Percentiles rank a stretch among this genome's conserved stretches.
phyloP scores from a whole-genome alignment of 345 rosid genomes.

The Citrus inodora region DNA sequence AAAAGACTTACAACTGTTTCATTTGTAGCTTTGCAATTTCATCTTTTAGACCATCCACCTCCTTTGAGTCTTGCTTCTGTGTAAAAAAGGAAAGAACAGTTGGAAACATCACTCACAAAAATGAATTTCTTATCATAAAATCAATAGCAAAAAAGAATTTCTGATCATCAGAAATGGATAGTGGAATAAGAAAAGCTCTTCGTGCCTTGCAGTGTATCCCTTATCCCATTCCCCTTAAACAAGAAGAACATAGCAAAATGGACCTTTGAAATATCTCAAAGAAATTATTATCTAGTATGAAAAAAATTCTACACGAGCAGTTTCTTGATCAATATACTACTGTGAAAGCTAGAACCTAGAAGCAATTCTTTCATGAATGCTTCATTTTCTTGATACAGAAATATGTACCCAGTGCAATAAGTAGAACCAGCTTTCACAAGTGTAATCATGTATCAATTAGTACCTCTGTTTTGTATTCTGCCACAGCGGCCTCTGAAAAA shows the following conservation, averaged over 20 bases:
- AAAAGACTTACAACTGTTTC: constrained; percentile 60
- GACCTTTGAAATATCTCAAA: neutral
- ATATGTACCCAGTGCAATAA: neutral
- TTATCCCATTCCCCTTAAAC: neutral
- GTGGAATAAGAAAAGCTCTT: neutral
- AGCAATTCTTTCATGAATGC: neutral
- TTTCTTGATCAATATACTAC: neutral
- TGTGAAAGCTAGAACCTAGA: neutral
- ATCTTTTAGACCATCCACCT: constrained; percentile 53
- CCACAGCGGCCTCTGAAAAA: constrained; percentile 39
- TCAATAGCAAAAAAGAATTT: too few relatives aligned
- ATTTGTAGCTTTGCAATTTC: constrained; percentile 67
- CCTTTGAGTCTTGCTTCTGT: constrained; percentile 50
- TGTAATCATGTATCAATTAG: constrained; percentile 5
- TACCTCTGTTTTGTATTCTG: constrained; percentile 60
- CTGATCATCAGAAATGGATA: neutral
- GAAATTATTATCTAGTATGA: neutral
- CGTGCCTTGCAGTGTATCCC: neutral
- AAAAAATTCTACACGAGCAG: neutral
- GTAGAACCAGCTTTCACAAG: neutral
- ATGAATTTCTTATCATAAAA: neutral
- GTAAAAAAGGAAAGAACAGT: constrained; percentile 8
- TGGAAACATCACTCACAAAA: constrained; percentile 1
- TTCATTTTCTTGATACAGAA: neutral
- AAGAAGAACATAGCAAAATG: neutral